Evolutionary conservation across 495 filamentous ascomycete species (phyloP), one percentile per base, ranked within the genome.

Genomic region (Penicilliopsis zonata): DNA sequence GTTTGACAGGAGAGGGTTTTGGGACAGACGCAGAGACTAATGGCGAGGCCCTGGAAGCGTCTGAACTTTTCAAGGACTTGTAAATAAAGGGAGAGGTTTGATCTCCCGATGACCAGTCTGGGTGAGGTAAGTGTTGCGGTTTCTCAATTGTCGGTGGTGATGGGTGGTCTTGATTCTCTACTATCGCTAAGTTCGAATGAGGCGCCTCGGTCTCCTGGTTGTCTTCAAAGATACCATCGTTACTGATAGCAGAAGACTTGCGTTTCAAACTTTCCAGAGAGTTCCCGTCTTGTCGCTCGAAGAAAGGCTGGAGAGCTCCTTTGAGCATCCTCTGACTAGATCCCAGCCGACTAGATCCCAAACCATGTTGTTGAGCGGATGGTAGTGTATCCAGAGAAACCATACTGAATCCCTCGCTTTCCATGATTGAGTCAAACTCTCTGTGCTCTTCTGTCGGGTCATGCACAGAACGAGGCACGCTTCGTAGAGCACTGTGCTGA

Each of bases 331-430:
- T 45, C 4, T 44, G 26, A 19, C 47, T 42, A 9, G 44, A 47
- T 4, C 39, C 50, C 7, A 65, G 25, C 4, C 43, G 26, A 19
- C 47, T 42, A 9, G 44, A 47, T 4, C 39, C 50, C 7, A 65
- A 23, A 0, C 47, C 54, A 34, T 53, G 50, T 27, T 60, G 57
- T 34, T 56, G 57, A 12, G 52, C 55, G 4, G 66, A 70, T 17
- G 64, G 57, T 20, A 74, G 46, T 7, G 70, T 67, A 18, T 70
- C 63, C 30, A 73, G 44, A 3, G 67, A 71, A 3, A 74, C 60
- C 70, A 74, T 74, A 20, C 64, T 74, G 33, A 74, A 73, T 1
- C 66, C 70, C 44, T 74, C 70, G 31, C 69, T 72, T 40, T 74
- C 69, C 41, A 74, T 64, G 20, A 74, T 69, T 1, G 70, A 65